Evolutionary conservation across 331 rosid species (phyloP).

Genomic region (Prunus yedoensis): DNA sequence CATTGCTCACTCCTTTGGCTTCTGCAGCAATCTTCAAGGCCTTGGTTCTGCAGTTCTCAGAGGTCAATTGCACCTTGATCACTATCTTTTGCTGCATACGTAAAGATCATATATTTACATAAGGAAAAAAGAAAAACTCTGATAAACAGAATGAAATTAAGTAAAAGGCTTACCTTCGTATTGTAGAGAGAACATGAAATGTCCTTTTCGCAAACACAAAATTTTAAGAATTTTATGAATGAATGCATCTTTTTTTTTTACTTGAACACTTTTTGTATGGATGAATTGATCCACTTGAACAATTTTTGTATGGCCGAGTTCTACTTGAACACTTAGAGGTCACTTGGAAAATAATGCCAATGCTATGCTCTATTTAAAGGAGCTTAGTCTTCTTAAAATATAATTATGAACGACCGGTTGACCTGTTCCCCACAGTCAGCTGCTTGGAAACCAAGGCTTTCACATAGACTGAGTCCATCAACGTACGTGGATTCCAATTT

Average conservation of each 20-base stretch:
- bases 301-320: too few species aligned
- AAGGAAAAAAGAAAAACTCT: background rate
- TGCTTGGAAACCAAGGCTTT: background rate
- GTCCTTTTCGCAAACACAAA: background rate
- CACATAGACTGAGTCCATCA: background rate
- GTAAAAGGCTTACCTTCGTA: background rate
- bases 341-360: background rate
- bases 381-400: background rate
- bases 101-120: background rate
- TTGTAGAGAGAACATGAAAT: background rate
- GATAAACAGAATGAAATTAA: background rate
- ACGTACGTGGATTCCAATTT: background rate
- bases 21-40: conserved; percentile 19
- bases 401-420: background rate
- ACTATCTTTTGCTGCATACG: conserved; percentile 18
- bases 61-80: conserved; percentile 12
- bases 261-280: background rate
- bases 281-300: background rate
- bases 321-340: background rate
- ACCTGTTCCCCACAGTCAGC: background rate
- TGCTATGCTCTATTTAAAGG: background rate
- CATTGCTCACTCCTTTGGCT: conserved; percentile 1
- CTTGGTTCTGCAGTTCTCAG: conserved; percentile 6
- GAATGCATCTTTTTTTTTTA: background rate
- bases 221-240: background rate